Percentiles rank a stretch among this genome's conserved stretches.
These are phyloP conservation scores for Durusdinium trenchii DNA, from an alignment of 73 alveolate species.

Conservation along the genomic window DNA sequence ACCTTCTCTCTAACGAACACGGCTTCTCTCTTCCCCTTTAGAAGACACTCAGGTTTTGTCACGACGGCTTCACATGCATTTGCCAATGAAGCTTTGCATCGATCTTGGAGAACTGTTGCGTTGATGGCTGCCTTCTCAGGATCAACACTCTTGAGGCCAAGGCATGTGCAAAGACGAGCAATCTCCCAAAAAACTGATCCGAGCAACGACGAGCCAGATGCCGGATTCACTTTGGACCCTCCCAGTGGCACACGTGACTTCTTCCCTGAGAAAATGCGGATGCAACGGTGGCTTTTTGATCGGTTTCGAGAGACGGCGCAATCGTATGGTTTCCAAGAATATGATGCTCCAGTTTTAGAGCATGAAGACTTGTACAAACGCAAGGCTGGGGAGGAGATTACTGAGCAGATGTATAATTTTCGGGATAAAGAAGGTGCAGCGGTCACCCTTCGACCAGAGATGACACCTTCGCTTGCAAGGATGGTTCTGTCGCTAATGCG, in stretches of 20 bases:
- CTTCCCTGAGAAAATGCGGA: conserved; percentile 90
- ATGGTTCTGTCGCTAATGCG: conserved; percentile 91
- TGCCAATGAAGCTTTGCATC: too few species aligned
- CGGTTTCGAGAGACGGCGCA: conserved; percentile 71
- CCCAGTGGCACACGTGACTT: conserved; percentile 95
- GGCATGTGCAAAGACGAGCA: neutral
- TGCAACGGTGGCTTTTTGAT: conserved; percentile 86
- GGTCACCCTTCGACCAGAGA: conserved; percentile 90
- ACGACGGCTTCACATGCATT: too few species aligned
- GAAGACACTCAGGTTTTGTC: too few species aligned
- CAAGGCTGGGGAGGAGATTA: conserved; percentile 95
- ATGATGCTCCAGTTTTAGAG: conserved; percentile 94
- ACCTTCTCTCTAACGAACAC: too few species aligned
- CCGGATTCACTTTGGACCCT: conserved; percentile 68
- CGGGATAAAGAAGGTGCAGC: conserved; percentile 80
- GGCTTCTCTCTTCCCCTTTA: too few species aligned
- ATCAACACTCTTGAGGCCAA: neutral
- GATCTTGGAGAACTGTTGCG: too few species aligned
- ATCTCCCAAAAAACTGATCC: neutral
- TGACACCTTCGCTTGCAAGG: conserved; percentile 94
- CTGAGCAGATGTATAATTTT: conserved; percentile 92
- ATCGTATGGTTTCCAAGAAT: conserved; percentile 76
- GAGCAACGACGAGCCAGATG: neutral
- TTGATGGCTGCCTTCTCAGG: neutral
- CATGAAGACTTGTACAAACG: conserved; percentile 93